A percentile compares a stretch with the other conserved stretches of the same genome.
Evolutionary conservation across 108 stramenopile species (phyloP).

Genomic region (Craspedostauros australis): DNA sequence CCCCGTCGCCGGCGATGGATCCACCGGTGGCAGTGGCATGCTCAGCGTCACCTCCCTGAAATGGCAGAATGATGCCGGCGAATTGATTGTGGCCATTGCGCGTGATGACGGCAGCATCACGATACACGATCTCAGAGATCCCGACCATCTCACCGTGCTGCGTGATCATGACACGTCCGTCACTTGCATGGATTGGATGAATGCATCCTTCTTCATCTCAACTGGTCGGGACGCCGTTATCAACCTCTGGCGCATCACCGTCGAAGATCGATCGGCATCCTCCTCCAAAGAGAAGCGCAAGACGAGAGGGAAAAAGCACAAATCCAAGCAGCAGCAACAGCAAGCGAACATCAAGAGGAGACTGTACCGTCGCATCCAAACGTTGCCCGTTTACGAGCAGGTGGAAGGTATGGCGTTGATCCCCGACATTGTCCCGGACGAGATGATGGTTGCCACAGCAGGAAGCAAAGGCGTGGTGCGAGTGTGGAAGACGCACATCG

Average conservation of each 20-base stretch:
- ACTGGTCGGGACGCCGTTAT: constrained; percentile 76
- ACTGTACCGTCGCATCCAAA: constrained; percentile 69
- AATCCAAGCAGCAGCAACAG: constrained; percentile 4
- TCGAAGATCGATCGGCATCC: constrained; percentile 28
- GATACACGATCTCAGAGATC: constrained; percentile 66
- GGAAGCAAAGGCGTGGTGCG: constrained; percentile 72
- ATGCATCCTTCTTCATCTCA: constrained; percentile 53
- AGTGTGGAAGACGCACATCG: constrained; percentile 50
- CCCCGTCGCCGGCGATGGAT: constrained; percentile 34
- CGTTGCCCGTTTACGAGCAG: constrained; percentile 78
- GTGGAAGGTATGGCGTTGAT: constrained; percentile 71
- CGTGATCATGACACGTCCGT: constrained; percentile 87
- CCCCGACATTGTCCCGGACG: constrained; percentile 29
- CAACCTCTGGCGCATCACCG: constrained; percentile 79
- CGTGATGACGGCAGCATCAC: constrained; percentile 77
- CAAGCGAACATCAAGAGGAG: not conserved
- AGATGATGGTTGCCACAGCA: constrained; percentile 59
- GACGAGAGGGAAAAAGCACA: constrained; percentile 32
- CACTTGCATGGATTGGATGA: constrained; percentile 75
- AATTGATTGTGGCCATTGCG: constrained; percentile 66
- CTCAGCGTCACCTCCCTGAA: constrained; percentile 48
- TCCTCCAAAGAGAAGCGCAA: constrained; percentile 32
- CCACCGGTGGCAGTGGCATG: constrained; percentile 37
- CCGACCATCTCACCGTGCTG: constrained; percentile 47
- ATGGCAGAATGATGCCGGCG: constrained; percentile 45